Evolutionary conservation across 2,329 filamentous ascomycete species (phyloP).

Genomic region (Stemphylium beticola): DNA sequence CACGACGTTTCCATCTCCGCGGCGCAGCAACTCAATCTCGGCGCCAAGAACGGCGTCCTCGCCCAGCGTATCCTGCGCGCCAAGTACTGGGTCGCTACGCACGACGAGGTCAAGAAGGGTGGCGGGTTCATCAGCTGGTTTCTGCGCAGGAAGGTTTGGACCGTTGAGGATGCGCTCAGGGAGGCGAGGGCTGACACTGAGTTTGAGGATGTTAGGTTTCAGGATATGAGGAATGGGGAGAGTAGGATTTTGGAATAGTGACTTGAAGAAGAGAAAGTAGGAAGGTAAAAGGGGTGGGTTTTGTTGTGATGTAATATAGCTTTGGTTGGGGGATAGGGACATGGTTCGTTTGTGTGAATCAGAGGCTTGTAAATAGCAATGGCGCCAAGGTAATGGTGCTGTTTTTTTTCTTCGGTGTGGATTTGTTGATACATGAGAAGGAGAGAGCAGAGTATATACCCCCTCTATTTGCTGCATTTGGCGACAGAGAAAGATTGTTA

Average conservation of each 20-base stretch:
- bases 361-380: not conserved
- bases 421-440: not conserved
- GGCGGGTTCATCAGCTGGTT: slow-evolving; percentile 62
- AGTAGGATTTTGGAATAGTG: slow-evolving; percentile 58
- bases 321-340: too few species aligned
- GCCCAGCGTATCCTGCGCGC: slow-evolving; percentile 61
- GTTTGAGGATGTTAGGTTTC: slow-evolving; percentile 37
- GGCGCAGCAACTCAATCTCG: slow-evolving; percentile 67
- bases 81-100: slow-evolving; percentile 69
- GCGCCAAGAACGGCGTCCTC: slow-evolving; percentile 65
- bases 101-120: slow-evolving; percentile 68
- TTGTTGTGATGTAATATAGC: not conserved
- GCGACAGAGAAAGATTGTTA: too few species aligned
- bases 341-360: not conserved
- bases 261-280: not conserved
- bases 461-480: not conserved
- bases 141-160: slow-evolving; percentile 53
- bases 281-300: not conserved
- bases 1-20: slow-evolving; percentile 63
- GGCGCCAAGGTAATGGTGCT: too few species aligned
- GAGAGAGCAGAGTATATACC: not conserved
- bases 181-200: slow-evolving; percentile 55
- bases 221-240: slow-evolving; percentile 64
- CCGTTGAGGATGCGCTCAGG: slow-evolving; percentile 55
- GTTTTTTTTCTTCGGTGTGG: not conserved